Base-by-base conservation (phyloP, 2,329 filamentous ascomycete genomes). In the Thyridium curvatum region DNA sequence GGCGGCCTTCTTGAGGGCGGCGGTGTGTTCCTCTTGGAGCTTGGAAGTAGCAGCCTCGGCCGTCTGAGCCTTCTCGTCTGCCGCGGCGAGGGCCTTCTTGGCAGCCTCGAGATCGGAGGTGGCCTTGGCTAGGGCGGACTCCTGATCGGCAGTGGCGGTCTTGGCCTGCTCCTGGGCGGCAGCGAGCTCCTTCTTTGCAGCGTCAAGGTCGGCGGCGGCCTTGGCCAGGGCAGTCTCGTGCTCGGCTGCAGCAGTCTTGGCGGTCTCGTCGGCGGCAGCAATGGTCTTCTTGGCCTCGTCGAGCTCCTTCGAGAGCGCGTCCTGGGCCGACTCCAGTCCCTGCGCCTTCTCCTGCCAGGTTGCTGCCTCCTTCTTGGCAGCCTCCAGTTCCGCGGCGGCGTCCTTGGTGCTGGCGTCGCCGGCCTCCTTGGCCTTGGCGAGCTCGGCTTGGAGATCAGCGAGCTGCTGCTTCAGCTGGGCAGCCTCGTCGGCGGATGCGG, bases 161-260 rank as follows among this genome's bases (percentile, higher is more conserved):
- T 26, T 26, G n/a, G n/a, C n/a, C 21, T 26, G 21, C 6, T 56
- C 54, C 55, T 48, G 28, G 38, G 21, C 21, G 21, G 21, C 21
- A 9, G 21, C 21, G 6, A 26, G 21, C 21, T 26, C 21, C 21
- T 26, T 26, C 21, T 26, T 26, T 5, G 21, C 21, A 9, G 21
- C 21, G 6, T 26, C 21, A 4, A 30, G 18, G 14, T 18, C 35
- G 9, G 18, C 35, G 18, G 18, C 21, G 3, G 46, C 41, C 7
- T 39, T 41, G 9, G 46, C 43, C 31, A 51, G 52, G 6, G 57
- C 47, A 15, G 56, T 45, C 5, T 48, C 47, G n/a, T 58, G 38
- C 34, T 60, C 55, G 18, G 52, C 49, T 15, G 58, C 56, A 12
- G 60, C 48, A 34, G 50, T 55, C 49, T 57, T 56, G 38, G 53